Percentiles rank a stretch among this genome's conserved stretches.
phyloP scores from a whole-genome alignment of 2,329 filamentous ascomycete genomes.

The Alternaria viburni region DNA sequence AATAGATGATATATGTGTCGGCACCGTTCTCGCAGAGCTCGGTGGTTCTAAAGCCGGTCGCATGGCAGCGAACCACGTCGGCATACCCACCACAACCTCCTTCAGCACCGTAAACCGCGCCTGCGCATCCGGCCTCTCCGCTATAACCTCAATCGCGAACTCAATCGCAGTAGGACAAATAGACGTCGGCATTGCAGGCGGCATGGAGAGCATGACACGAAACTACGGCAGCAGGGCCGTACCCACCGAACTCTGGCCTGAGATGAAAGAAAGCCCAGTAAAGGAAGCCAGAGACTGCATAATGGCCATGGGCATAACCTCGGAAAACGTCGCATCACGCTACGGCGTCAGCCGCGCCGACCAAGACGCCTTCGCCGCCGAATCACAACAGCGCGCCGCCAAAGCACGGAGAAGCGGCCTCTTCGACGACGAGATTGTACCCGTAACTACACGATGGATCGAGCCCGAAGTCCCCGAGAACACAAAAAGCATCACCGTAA shows the following conservation, averaged over 20 bases:
- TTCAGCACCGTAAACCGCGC: slow-evolving; percentile 91
- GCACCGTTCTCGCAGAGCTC: slow-evolving; percentile 88
- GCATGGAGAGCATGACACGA: slow-evolving; percentile 95
- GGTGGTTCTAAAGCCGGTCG: slow-evolving; percentile 89
- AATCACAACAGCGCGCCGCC: slow-evolving; percentile 75
- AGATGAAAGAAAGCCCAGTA: slow-evolving; percentile 66
- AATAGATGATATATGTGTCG: slow-evolving; percentile 83
- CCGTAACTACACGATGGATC: slow-evolving; percentile 74
- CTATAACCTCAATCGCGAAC: slow-evolving; percentile 75
- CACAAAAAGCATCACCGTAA: slow-evolving; percentile 68
- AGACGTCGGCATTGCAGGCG: slow-evolving; percentile 77
- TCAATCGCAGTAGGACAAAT: slow-evolving; percentile 78
- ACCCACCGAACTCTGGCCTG: slow-evolving; percentile 79
- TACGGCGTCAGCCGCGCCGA: slow-evolving; percentile 76
- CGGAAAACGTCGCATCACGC: slow-evolving; percentile 82
- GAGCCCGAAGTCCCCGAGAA: slow-evolving; percentile 62
- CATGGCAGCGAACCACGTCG: slow-evolving; percentile 87
- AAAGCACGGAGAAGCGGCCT: slow-evolving; percentile 70
- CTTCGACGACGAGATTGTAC: slow-evolving; percentile 81
- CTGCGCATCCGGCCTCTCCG: slow-evolving; percentile 78
- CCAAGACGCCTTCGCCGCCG: slow-evolving; percentile 82
- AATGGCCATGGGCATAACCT: slow-evolving; percentile 92
- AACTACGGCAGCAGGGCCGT: slow-evolving; percentile 90
- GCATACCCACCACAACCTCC: slow-evolving; percentile 72
- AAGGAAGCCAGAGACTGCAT: slow-evolving; percentile 83